Evolutionary conservation across 768 basidiomycete genomes (phyloP), one percentile per base, ranked within the genome.

Genomic region (Trametes punicea): DNA sequence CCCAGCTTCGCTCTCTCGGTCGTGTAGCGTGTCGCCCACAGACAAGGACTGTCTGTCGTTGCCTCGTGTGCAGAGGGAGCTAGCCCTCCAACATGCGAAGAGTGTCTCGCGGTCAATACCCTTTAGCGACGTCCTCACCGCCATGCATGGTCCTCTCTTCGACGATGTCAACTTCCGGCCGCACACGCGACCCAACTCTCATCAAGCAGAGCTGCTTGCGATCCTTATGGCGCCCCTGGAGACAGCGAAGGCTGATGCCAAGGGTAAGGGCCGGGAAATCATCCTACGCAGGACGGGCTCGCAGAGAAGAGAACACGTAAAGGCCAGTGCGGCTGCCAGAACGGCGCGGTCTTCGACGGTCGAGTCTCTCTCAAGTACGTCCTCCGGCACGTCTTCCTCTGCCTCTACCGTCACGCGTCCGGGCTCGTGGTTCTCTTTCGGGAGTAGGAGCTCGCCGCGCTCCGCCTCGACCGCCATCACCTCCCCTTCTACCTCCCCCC

Each of bases 121-220:
- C 1, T 85, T 86, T 67, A 73, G 75, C 46, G 81, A 83, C 31
- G 83, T 86, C 46, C 68, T 82, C 40, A 65, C 65, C 41, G 77
- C 78, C 65, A 84, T 86, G 81, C 74, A 79, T 38, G 84, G 84
- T 4, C 72, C 75, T 4, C 71, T 86, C 18, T 86, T 86, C 1
- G 57, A 66, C 4, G 74, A 78, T 49, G 70, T 55, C 31, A 67
- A 69, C n/a, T 44, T 18, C 9, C 51, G 48, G 16, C 23, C 56
- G n/a, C 47, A 52, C 27, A n/a, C 55, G 5, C 54, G 36, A 20
- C 40, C 29, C 51, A 55, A 25, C 18, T n/a, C 40, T 1, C 50
- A 46, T n/a, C 62, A 64, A 25, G 39, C 46, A 25, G 60, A 59
- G 25, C 57, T 64, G 29, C 52, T 61, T 20, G 60, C 55, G 13